Evolutionary conservation across 495 filamentous ascomycete genomes (phyloP).

Genomic region (Talaromyces ruber): DNA sequence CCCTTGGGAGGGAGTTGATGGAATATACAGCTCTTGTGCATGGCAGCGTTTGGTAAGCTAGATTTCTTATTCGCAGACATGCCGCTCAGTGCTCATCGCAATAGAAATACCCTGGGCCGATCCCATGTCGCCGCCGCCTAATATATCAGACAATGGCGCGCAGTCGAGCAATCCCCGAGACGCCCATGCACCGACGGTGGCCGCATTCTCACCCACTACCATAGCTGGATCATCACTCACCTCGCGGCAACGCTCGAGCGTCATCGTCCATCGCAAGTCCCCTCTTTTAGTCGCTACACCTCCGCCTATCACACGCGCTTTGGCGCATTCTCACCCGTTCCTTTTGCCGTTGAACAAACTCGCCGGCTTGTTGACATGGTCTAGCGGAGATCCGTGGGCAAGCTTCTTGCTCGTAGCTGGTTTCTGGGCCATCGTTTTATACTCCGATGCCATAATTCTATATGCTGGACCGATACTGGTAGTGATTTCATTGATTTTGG

Average conservation of each 20-base stretch:
- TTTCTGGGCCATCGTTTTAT: slow-evolving; percentile 82
- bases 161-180: slow-evolving; percentile 29
- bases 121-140: slow-evolving; percentile 45
- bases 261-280: slow-evolving; percentile 94
- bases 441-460: slow-evolving; percentile 72
- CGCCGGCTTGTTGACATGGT: slow-evolving; percentile 84
- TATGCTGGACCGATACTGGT: slow-evolving; percentile 76
- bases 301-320: slow-evolving; percentile 80
- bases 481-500: slow-evolving; percentile 69
- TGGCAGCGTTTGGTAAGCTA: slow-evolving; percentile 53
- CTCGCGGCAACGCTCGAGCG: slow-evolving; percentile 72
- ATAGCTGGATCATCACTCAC: slow-evolving; percentile 59
- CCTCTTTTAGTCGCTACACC: slow-evolving; percentile 89
- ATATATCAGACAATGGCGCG: slow-evolving; percentile 28
- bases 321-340: slow-evolving; percentile 93
- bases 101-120: slow-evolving; percentile 57
- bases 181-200: slow-evolving; percentile 63
- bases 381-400: slow-evolving; percentile 87
- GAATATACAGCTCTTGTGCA: slow-evolving; percentile 38
- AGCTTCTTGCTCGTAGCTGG: slow-evolving; percentile 78
- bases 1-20: slow-evolving; percentile 23
- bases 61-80: background rate
- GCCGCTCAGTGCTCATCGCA: background rate
- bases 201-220: slow-evolving; percentile 79
- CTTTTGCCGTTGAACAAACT: slow-evolving; percentile 77